These are phyloP conservation scores for Phytophthora foliorum DNA, from an alignment of 352 stramenopile genomes.

Conservation along the genomic window DNA sequence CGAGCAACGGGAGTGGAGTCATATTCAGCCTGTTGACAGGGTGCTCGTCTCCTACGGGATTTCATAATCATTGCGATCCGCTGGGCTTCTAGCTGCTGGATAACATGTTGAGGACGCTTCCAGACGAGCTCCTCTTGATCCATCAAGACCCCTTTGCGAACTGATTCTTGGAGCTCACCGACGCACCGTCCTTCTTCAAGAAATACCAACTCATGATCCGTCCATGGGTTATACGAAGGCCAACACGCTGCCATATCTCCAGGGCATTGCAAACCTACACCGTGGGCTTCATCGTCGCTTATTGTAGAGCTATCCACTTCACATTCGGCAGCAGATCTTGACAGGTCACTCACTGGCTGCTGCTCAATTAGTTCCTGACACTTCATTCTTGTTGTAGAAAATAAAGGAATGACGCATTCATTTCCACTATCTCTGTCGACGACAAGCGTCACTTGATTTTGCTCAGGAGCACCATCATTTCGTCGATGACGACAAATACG, in stretches of 20 bases:
- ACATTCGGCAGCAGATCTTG: neutral
- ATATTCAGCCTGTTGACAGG: neutral
- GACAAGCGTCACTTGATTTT: conserved; percentile 16
- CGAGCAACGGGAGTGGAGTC: neutral
- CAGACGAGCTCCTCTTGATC: conserved; percentile 44
- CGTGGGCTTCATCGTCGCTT: neutral
- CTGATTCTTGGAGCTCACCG: conserved; percentile 28
- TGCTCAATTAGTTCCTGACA: neutral
- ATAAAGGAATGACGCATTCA: conserved; percentile 8
- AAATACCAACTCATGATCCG: conserved; percentile 55
- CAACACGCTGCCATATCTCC: neutral
- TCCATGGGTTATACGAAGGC: conserved; percentile 35
- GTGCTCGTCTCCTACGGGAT: conserved; percentile 12
- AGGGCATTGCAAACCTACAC: neutral
- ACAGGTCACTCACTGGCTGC: neutral
- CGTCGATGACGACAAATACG: neutral
- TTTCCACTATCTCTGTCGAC: conserved; percentile 24
- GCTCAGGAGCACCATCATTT: neutral
- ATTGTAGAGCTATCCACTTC: neutral
- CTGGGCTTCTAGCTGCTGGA: conserved; percentile 41
- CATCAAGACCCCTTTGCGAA: conserved; percentile 12
- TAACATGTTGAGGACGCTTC: conserved; percentile 47
- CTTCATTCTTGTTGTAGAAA: conserved; percentile 3
- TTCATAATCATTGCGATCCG: conserved; percentile 19
- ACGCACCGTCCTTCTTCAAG: conserved; percentile 58